Evolutionary conservation across 495 filamentous ascomycete species (phyloP), one percentile per base, ranked within the genome.

Genomic region (Polyplosphaeria fusca): DNA sequence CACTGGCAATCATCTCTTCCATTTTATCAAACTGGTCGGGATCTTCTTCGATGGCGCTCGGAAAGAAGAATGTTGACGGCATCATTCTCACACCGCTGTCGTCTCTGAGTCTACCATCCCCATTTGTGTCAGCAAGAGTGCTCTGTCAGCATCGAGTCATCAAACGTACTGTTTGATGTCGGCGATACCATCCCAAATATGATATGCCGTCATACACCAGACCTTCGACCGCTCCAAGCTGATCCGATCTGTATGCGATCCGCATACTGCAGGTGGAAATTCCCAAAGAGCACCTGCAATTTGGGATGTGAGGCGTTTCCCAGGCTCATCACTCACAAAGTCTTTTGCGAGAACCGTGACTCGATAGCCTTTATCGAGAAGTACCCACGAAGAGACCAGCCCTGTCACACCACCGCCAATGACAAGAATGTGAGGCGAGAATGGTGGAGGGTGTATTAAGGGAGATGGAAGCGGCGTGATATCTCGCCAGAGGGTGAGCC

Each of bases 241-340:
- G 16, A 71, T 70, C 18, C 65, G 63, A 55, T 74, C 70, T 9
- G 70, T 75, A 46, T 79, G 76, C 18, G 72, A 70, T 18, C 77
- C 77, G 54, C 77, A 80, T 1, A 72, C 71, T 0, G 72, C 72
- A 0, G 77, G 75, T 0, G 76, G 77, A 47, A 66, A 75, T 54
- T 80, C 76, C 77, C 77, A 80, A 1, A 80, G 67, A 2, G 77
- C 76, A 9, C 76, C 77, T 3, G 74, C 73, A 22, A 77, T 72
- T 54, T 80, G 77, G 4, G 77, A 79, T 9, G 77, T 78, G 14
- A 80, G 64, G 5, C 76, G 73, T 35, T 71, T 62, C 19, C 67
- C 51, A 22, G 64, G 51, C 32, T 19, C 46, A 19, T 55, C 60
- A 38, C 53, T 71, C 14, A 67, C 74, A 74, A 75, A 80, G 28